These are phyloP conservation scores for Picea engelmannii DNA, from an alignment of 83 land plant genomes.

Conservation along the genomic window DNA sequence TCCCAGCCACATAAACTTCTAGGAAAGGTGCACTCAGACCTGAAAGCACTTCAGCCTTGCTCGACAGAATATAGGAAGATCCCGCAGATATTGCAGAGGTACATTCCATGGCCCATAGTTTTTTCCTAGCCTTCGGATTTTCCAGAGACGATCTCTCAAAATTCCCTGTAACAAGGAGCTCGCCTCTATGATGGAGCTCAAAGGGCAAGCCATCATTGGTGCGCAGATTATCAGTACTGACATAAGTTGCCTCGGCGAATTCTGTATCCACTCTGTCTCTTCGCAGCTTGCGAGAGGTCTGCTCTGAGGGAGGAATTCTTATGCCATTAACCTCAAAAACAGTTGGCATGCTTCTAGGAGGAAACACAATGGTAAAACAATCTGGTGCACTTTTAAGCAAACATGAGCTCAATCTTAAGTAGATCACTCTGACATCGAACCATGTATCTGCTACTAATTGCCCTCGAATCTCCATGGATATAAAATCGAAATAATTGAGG, in stretches of 20 bases:
- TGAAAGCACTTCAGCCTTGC: slow-evolving; percentile 17
- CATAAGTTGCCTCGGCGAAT: slow-evolving; percentile 39
- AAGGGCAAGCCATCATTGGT: slow-evolving; percentile 26
- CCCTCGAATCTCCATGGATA: background rate
- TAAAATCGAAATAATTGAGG: background rate
- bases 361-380: slow-evolving; percentile 30
- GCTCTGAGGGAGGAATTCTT: slow-evolving; percentile 38
- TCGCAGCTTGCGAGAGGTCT: slow-evolving; percentile 23
- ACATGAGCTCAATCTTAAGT: slow-evolving; percentile 33
- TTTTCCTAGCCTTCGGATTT: slow-evolving; percentile 11
- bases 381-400: slow-evolving; percentile 37
- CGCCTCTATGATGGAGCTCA: slow-evolving; percentile 31
- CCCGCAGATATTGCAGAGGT: slow-evolving; percentile 28
- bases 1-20: slow-evolving; percentile 46
- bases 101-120: slow-evolving; percentile 45
- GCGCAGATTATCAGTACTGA: slow-evolving; percentile 43
- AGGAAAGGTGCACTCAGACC: slow-evolving; percentile 31
- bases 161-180: slow-evolving; percentile 24
- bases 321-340: slow-evolving; percentile 42
- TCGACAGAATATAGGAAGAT: slow-evolving; percentile 27
- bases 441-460: slow-evolving; percentile 15
- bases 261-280: slow-evolving; percentile 41
- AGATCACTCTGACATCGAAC: slow-evolving; percentile 45
- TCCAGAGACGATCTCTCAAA: slow-evolving; percentile 18
- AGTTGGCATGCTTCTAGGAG: slow-evolving; percentile 22